Base-by-base conservation (phyloP, 371 early-diverging fungal species). In the Umbelopsis sp. region DNA sequence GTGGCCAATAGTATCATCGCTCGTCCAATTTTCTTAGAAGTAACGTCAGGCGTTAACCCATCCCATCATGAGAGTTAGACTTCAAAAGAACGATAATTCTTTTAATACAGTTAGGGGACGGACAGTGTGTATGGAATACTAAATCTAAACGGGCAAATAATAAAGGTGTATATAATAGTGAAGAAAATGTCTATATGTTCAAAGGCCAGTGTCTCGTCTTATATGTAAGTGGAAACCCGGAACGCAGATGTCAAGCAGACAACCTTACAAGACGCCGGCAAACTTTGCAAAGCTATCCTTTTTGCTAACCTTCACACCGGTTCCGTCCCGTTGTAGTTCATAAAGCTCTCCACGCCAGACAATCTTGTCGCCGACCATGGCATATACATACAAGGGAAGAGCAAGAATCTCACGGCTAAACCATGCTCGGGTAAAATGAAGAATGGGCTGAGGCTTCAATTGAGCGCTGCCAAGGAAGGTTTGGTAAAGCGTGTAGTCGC, bases 341-440 rank as follows among this genome's bases (percentile, higher is more conserved):
- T 86, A 92, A 4, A 77, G 70, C 65, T 82, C 84, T 32, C 91
- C 95, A 11, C 98, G 88, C 98, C 98, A 98, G 20, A 86, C 85
- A 14, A 97, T 92, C 9, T 86, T 87, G 63, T 88, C 89, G 6
- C 97, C 97, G 5, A 75, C 75, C 74, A 95, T 91, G 4, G 95
- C 95, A 70, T 86, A 92, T 0, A 91, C 32, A 70, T 87, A 96
- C 10, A 96, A 77, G 1, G 96, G 97, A 22, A 97, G 75, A 3
- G 96, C 95, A 9, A 89, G 75, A 6, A 90, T 48, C 77, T 98
- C 97, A 48, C 97, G 87, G 29, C 91, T 77, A 3, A 87, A 37
- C 94, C 94, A 94, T 48, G 89, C 87, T 64, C 85, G 74, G 10
- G 80, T 65, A 63, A 88, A 86, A 57, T 68, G 50, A 22, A 22